A percentile compares a stretch with the other conserved stretches of the same genome.
Evolutionary conservation across 2,329 filamentous ascomycete genomes (phyloP).

Genomic region (Nannizziopsis barbatae): DNA sequence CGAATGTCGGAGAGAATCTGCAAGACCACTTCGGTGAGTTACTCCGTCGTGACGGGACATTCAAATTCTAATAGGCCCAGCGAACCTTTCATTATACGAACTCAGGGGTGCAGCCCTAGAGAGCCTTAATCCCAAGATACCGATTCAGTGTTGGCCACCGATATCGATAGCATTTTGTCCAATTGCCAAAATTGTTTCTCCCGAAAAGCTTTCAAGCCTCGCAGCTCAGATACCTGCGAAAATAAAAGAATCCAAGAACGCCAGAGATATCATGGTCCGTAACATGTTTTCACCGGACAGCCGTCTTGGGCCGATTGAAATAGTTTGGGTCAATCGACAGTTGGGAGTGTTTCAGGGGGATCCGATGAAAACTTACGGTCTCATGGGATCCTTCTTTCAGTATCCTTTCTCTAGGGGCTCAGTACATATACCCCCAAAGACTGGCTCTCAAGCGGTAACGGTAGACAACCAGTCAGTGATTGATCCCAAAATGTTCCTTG

Average conservation of each 20-base stretch:
- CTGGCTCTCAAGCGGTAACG: constrained; percentile 6
- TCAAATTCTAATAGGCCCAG: constrained; percentile 20
- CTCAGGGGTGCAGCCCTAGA: constrained; percentile 23
- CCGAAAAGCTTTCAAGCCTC: constrained; percentile 26
- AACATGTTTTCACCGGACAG: background rate
- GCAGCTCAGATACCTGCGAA: constrained; percentile 25
- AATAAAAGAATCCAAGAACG: background rate
- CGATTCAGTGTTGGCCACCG: constrained; percentile 30
- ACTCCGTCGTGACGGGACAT: constrained; percentile 18
- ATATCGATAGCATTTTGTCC: constrained; percentile 24
- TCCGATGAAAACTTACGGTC: constrained; percentile 35
- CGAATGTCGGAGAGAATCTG: constrained; percentile 40
- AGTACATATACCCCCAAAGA: constrained; percentile 33
- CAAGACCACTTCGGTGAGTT: constrained; percentile 36
- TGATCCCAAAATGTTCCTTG: constrained; percentile 37
- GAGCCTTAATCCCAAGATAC: constrained; percentile 25
- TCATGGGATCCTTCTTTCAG: constrained; percentile 42
- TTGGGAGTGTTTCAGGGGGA: constrained; percentile 23
- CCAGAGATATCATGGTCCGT: background rate
- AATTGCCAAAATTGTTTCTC: constrained; percentile 22
- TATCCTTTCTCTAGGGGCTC: constrained; percentile 43
- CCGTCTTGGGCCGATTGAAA: constrained; percentile 14
- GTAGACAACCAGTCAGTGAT: constrained; percentile 29
- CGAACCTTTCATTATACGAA: constrained; percentile 24
- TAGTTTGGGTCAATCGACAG: constrained; percentile 23